Conservation (phyloP, 1,284 basidiomycete species). For the Malassezia arunalokei region DNA sequence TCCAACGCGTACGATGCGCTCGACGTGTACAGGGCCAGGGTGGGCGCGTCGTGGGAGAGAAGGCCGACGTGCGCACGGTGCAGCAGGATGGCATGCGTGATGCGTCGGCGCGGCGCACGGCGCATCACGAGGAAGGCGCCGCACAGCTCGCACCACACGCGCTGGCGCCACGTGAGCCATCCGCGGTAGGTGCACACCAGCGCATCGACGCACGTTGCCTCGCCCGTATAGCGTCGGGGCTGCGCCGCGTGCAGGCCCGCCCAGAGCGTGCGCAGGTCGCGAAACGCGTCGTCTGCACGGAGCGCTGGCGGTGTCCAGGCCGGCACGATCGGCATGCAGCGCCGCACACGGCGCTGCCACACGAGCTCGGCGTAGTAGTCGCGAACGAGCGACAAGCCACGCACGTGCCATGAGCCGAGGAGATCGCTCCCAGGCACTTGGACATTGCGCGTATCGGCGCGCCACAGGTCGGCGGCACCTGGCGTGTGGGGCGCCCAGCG, state of each 20-base stretch:
- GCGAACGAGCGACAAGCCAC: slow-evolving; percentile 8
- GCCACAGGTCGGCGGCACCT: slow-evolving; percentile 1
- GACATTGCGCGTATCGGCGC: slow-evolving; percentile 4
- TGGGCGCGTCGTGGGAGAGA: neutral
- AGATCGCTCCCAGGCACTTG: slow-evolving; percentile 3
- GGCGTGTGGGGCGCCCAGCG: neutral
- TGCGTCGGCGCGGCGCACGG: too few species aligned
- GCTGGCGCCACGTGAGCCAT: neutral
- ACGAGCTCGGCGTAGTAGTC: neutral
- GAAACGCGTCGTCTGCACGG: neutral
- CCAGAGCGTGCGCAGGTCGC: slow-evolving; percentile 6
- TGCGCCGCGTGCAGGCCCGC: neutral
- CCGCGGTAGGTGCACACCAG: neutral
- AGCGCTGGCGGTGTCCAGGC: neutral
- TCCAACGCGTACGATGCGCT: slow-evolving; percentile 2
- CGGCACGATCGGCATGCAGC: neutral
- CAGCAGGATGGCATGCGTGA: neutral
- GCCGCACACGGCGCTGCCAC: neutral
- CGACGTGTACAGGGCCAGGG: slow-evolving; percentile 5
- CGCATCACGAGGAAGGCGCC: slow-evolving; percentile 5
- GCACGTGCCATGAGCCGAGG: neutral
- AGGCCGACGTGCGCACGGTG: neutral
- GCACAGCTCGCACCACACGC: slow-evolving; percentile 5
- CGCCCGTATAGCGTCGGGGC: neutral
- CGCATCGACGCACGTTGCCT: neutral